Evolutionary conservation across 2,329 filamentous ascomycete genomes (phyloP).

Genomic region (Stachybotrys chlorohalonatus): DNA sequence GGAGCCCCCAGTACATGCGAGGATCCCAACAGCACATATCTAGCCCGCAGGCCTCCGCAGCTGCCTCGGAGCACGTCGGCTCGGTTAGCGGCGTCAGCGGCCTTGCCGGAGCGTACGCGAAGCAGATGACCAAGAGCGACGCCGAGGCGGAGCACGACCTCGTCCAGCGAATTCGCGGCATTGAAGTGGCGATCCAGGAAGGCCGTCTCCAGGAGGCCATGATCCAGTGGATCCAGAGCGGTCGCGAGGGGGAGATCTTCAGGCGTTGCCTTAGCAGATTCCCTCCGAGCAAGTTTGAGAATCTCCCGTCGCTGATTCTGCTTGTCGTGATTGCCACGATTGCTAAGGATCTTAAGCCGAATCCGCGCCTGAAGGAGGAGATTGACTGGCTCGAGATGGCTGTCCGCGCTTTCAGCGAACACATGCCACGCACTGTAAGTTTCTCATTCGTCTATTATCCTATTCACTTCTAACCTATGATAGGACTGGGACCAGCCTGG

Average conservation of each 20-base stretch:
- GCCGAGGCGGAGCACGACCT: conserved; percentile 39
- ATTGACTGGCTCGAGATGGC: conserved; percentile 53
- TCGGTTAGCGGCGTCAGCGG: conserved; percentile 21
- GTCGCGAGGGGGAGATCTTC: conserved; percentile 54
- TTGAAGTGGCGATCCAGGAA: conserved; percentile 53
- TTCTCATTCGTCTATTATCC: background rate
- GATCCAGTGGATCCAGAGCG: conserved; percentile 58
- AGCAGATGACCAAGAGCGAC: conserved; percentile 24
- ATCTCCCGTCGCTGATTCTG: conserved; percentile 51
- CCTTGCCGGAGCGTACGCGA: conserved; percentile 24
- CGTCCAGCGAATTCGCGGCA: conserved; percentile 43
- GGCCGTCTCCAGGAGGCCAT: conserved; percentile 54
- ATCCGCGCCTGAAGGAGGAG: conserved; percentile 43
- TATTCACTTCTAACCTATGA: conserved; percentile 5
- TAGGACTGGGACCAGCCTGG: conserved; percentile 29
- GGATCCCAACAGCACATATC: conserved; percentile 19
- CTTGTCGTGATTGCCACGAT: conserved; percentile 58
- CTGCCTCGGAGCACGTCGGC: conserved; percentile 22
- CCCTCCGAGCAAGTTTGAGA: conserved; percentile 34
- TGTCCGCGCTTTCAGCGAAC: conserved; percentile 42
- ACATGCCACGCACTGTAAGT: conserved; percentile 42
- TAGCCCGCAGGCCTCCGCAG: conserved; percentile 22
- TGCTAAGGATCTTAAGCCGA: conserved; percentile 46
- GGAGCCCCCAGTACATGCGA: conserved; percentile 27
- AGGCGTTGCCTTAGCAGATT: conserved; percentile 31